Conservation (phyloP, 1,139 yeast species). For the Pichia sp. region DNA sequence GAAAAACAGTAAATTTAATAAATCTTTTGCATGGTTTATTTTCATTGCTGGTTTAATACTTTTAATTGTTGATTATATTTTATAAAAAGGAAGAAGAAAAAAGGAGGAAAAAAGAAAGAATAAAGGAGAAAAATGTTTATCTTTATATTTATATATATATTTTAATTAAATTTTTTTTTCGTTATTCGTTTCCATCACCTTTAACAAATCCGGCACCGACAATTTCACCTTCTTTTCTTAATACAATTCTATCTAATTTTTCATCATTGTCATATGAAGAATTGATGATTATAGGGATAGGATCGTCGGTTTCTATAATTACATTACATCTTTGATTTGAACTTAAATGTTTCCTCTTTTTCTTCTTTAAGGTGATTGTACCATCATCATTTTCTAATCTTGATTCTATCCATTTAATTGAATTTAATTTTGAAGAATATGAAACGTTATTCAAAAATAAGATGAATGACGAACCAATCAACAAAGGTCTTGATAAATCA, state of each 20-base stretch:
- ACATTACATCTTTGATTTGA: slow-evolving; percentile 71
- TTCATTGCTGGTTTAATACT: slow-evolving; percentile 56
- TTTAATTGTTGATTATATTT: slow-evolving; percentile 54
- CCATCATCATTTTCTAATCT: slow-evolving; percentile 8
- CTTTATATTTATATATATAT: background rate
- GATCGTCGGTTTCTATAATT: slow-evolving; percentile 35
- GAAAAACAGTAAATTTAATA: slow-evolving; percentile 65
- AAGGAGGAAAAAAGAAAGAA: slow-evolving; percentile 6
- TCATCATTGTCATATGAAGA: background rate
- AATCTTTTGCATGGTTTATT: slow-evolving; percentile 44
- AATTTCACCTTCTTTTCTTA: slow-evolving; percentile 80
- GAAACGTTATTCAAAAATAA: slow-evolving; percentile 77
- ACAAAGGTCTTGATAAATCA: slow-evolving; percentile 60
- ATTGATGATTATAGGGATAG: slow-evolving; percentile 5
- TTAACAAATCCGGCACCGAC: slow-evolving; percentile 67
- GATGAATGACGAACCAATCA: slow-evolving; percentile 78
- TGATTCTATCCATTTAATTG: slow-evolving; percentile 14
- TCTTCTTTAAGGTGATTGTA: slow-evolving; percentile 26
- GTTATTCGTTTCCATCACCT: background rate
- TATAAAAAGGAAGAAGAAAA: slow-evolving; percentile 26
- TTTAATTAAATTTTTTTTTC: too few species aligned
- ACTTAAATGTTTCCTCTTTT: slow-evolving; percentile 62
- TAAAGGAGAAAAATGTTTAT: too few species aligned
- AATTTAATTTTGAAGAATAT: slow-evolving; percentile 32
- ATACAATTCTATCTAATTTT: slow-evolving; percentile 71